Base-by-base conservation (phyloP, 108 stramenopile species). In the Cyclotella sp. region DNA sequence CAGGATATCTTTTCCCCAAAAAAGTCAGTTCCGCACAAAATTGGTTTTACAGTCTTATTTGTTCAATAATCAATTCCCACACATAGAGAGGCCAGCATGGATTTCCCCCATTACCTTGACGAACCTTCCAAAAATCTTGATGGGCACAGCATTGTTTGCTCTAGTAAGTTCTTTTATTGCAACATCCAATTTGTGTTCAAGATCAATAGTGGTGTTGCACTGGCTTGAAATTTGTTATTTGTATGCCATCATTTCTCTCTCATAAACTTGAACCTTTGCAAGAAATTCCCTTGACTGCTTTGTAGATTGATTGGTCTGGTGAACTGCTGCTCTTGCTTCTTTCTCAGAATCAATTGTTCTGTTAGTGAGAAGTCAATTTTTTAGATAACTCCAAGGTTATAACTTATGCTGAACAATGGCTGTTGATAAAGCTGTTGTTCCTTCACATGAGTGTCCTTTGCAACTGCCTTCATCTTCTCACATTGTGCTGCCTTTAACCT, bases 31-130 rank as follows among this genome's bases (percentile, higher is more conserved):
- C n/a, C n/a, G n/a, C n/a, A n/a, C n/a, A n/a, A n/a, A n/a, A n/a
- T n/a, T n/a, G n/a, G n/a, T n/a, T n/a, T n/a, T n/a, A n/a, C n/a
- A n/a, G n/a, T n/a, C n/a, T n/a, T n/a, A n/a, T n/a, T 14, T 68
- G 47, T 40, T 68, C 68, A 47, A 51, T 29, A 21, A 68, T 68
- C n/a, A 51, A 34, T 21, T 68, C 52, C 53, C 51, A 52, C 3
- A 68, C 49, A n/a, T 51, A 54, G 3, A 68, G 44, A n/a, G 68
- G 68, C 68, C 68, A 68, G 1, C 30, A 10, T 41, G 62, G 19
- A 14, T 34, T 27, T n/a, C 62, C 29, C 1, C 3, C 15, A 13
- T 21, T 58, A 5, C 57, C 22, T 26, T 28, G 19, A 51, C 18
- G 3, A 13, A 13, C 57, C 22, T 58, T 14, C 16, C 22, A 58